Evolutionary conservation across 495 filamentous ascomycete species (phyloP).

Genomic region (Aspergillus panamensis): DNA sequence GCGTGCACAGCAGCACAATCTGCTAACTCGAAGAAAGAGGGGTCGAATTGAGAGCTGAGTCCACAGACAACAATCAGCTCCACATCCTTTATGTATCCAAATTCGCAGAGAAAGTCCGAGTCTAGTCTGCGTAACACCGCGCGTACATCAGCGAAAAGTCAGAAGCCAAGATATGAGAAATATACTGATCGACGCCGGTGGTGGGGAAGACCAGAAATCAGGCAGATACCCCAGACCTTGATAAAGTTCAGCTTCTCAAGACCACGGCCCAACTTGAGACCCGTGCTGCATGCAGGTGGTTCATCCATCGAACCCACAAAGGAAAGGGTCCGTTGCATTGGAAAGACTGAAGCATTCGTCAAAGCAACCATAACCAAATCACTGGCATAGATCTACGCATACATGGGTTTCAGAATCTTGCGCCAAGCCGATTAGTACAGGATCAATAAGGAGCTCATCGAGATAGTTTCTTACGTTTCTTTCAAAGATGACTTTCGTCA

Average conservation of each 20-base stretch:
- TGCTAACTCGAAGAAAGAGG: background rate
- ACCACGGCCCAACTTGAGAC: slow-evolving; percentile 10
- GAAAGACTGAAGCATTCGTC: slow-evolving; percentile 1
- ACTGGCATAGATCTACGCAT: slow-evolving; percentile 4
- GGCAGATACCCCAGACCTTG: slow-evolving; percentile 20
- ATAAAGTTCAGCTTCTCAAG: slow-evolving; percentile 18
- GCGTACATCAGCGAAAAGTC: slow-evolving; percentile 10
- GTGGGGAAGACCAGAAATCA: slow-evolving; percentile 7
- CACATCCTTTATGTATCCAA: slow-evolving; percentile 20
- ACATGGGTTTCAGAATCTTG: background rate
- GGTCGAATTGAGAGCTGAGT: background rate
- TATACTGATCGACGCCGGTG: slow-evolving; percentile 17
- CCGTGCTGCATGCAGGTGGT: slow-evolving; percentile 14
- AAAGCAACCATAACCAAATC: slow-evolving; percentile 7
- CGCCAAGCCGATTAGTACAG: background rate
- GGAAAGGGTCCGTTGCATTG: slow-evolving; percentile 6
- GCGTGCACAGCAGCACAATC: slow-evolving; percentile 10
- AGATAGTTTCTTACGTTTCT: background rate
- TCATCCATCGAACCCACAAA: slow-evolving; percentile 11
- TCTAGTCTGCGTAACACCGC: slow-evolving; percentile 9
- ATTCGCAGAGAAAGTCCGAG: slow-evolving; percentile 2
- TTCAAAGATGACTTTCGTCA: background rate
- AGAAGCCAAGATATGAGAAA: slow-evolving; percentile 16
- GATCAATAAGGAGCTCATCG: slow-evolving; percentile 7
- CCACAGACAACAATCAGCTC: slow-evolving; percentile 11